Base-by-base conservation (phyloP, 805 yeast genomes). In the Teunomyces cretensis region DNA sequence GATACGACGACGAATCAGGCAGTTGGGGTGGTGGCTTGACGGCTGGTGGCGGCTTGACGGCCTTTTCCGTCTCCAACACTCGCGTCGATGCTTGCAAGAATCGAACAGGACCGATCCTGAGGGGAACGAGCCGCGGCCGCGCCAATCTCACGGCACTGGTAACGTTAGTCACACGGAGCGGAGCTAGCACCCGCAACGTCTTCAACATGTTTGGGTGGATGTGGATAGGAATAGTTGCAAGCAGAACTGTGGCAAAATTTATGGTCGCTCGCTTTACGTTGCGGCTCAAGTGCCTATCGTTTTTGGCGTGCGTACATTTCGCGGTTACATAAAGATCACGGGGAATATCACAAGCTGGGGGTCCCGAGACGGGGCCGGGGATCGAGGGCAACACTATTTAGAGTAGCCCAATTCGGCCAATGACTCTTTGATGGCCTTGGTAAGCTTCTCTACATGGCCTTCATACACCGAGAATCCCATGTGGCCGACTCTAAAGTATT, bases 401-500 rank as follows among this genome's bases (percentile, higher is more conserved):
- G 54, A 49, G 54, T 65, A 67, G 19, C 74, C 73, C 40, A 71
- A 56, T 46, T 72, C 74, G 19, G 46, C 56, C 49, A 76, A 61
- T 13, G 79, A 58, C 36, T 70, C 74, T 48, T 58, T 51, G 44
- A 72, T 63, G 13, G 75, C 72, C 12, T 47, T 54, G 16, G 62
- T 47, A 38, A 71, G 60, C 50, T 57, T 46, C 39, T 65, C 71
- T 26, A 72, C 61, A 46, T 72, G 76, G 38, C 74, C 76, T 43
- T 61, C 68, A 48, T 68, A 67, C n/a, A 72, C 65, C 39, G 90
- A 78, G 47, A 81, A 83, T 51, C 97, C 97, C 98, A 92, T 92
- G 70, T 91, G 98, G 30, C 98, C 98, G 48, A 91, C 83, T 68
- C 98, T 81, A 74, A 92, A 88, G 72, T 91, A 91, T 64, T 85